Base-by-base conservation (phyloP, 2,329 filamentous ascomycete genomes). In the Diplodia scrobiculata region DNA sequence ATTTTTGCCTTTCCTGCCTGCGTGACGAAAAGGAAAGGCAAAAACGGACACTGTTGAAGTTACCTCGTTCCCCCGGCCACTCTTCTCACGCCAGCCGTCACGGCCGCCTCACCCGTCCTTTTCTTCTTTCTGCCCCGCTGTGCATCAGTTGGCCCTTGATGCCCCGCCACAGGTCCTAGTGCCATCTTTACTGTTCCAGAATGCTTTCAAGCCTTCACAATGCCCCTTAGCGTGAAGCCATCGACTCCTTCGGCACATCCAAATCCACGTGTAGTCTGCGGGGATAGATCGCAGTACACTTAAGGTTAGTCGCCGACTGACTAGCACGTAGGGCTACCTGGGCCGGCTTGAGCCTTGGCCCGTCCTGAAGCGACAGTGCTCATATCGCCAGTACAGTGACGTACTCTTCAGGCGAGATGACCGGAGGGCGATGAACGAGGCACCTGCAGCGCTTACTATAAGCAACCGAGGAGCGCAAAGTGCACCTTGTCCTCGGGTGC, bases 1-100 rank as follows among this genome's bases (percentile, higher is more conserved):
- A 25, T 25, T 25, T 25, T 25, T 4, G 25, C 25, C 25, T 25
- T 25, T 25, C 25, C 25, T 4, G 25, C 2, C n/a, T 9, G n/a
- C 52, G 29, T n/a, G 10, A 25, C 21, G 36, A 5, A 38, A 58
- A 27, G 21, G 27, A 45, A 45, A 19, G 6, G 41, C 17, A 17
- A 60, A 48, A 60, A 48, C 58, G 50, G 19, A 36, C 32, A 13
- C 45, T 36, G 27, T 50, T 17, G 34, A 62, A 32, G 27, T 11
- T 32, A 17, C 17, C 45, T 21, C n/a, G n/a, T 7, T 48, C 32
- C 27, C 52, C 32, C n/a, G 32, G 5, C 14, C 27, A 50, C 17
- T 27, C 19, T n/a, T 50, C 45, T 34, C 17, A 25, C 27, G 45
- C 7, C n/a, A 29, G 34, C 14, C 29, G 29, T 62, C 58, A 47